A percentile compares a stretch with the other conserved stretches of the same genome.
phyloP scores from a whole-genome alignment of 345 rosid genomes.

The Combretum micranthum region DNA sequence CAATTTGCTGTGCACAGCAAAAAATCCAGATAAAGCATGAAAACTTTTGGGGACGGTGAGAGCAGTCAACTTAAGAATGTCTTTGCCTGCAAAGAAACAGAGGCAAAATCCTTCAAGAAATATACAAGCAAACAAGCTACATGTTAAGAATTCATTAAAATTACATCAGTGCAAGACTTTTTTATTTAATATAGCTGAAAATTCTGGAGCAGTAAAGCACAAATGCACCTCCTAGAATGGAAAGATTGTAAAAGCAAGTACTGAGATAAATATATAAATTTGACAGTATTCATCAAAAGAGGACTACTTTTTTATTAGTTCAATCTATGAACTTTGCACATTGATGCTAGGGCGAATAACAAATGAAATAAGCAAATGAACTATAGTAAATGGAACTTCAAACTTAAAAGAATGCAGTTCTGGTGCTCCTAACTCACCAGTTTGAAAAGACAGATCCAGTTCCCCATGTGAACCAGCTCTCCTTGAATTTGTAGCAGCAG shows the following conservation, averaged over 20 bases:
- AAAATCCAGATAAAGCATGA: conserved; percentile 59
- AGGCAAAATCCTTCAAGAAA: neutral
- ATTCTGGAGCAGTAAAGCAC: too few relatives aligned
- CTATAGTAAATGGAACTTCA: neutral
- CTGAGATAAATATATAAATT: too few relatives aligned
- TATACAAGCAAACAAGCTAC: neutral
- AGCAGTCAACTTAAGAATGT: conserved; percentile 20
- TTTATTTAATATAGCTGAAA: too few relatives aligned
- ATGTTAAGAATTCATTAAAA: neutral
- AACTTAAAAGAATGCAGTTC: neutral
- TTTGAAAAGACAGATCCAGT: conserved; percentile 11
- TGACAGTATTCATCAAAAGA: too few relatives aligned
- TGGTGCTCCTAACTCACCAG: conserved; percentile 25
- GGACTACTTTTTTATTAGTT: too few relatives aligned
- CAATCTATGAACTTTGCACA: too few relatives aligned
- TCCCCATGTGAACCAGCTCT: conserved; percentile 20
- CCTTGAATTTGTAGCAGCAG: conserved; percentile 42
- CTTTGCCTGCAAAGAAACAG: conserved; percentile 24
- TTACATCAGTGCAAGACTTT: too few relatives aligned
- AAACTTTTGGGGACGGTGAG: conserved; percentile 15
- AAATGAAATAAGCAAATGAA: neutral
- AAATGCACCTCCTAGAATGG: too few relatives aligned
- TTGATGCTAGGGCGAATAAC: too few relatives aligned
- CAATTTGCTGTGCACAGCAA: conserved; percentile 30
- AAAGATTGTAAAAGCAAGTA: too few relatives aligned